Base-by-base conservation (phyloP, 164 flowering plant species). In the Warburgia ugandensis region DNA sequence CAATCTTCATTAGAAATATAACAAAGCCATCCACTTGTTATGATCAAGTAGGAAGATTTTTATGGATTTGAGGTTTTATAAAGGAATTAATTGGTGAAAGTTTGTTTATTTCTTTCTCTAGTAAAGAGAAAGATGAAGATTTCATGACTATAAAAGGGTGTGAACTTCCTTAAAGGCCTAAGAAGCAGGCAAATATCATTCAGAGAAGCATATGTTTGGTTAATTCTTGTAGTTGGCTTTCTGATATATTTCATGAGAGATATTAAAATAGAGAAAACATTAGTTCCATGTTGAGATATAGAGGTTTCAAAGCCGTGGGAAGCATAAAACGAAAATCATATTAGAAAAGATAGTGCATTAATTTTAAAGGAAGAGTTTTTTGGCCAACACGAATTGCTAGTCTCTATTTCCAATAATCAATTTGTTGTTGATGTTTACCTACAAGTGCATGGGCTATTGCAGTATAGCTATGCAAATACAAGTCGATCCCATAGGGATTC, bases 211-310 rank as follows among this genome's bases (percentile, higher is more conserved):
- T 43, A 21, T 72, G 86, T 95, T 52, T 80, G 54, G 90, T 90
- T n/a, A 74, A 94, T 52, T 95, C 97, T 0, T 95, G 95, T 1
- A 50, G 80, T 25, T 84, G 94, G 94, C 66, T 90, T 11, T 78
- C 89, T 26, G 97, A 90, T 65, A 68, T 90, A 35, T 80, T 91
- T n/a, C 69, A 82, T 0, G 97, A 90, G 32, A 74, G 97, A 6
- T 90, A 86, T 29, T 90, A 86, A 48, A 95, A 86, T 26, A 69
- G 94, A 46, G 97, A 90, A 74, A 90, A 84, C 64, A 90, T 84
- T 67, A 71, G 63, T 43, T 47, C 81, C 12, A 21, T 7, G 75
- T 86, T 83, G 95, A 83, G 84, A 67, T 83, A 89, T 2, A 77
- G 95, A 69, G 95, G 95, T 13, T 64, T 86, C 56, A 86, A 81